phyloP scores from a whole-genome alignment of 371 early-diverging fungal genomes.

The Mucor ambiguus region DNA sequence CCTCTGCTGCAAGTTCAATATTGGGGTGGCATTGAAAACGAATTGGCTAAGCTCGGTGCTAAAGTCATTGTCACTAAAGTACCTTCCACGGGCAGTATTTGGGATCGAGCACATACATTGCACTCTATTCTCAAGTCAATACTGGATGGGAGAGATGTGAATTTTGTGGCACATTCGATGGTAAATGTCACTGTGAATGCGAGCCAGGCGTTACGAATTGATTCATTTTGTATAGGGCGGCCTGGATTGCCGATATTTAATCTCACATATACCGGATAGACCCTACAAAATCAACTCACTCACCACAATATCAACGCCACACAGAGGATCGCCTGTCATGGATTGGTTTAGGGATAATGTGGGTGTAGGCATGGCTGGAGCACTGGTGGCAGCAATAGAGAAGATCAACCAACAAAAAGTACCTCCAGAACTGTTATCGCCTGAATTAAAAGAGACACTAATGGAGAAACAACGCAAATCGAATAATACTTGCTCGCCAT shows the following conservation, averaged over 20 bases:
- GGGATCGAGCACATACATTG: constrained; percentile 78
- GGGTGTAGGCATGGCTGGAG: constrained; percentile 50
- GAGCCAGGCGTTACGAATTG: not conserved
- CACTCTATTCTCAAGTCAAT: constrained; percentile 62
- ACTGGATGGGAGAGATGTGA: constrained; percentile 64
- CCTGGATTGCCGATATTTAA: constrained; percentile 84
- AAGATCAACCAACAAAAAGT: not conserved
- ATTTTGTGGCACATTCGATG: constrained; percentile 93
- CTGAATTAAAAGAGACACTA: not conserved
- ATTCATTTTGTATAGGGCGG: constrained; percentile 62
- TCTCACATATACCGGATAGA: constrained; percentile 70
- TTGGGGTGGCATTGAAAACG: constrained; percentile 87
- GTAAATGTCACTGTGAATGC: constrained; percentile 29
- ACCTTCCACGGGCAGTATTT: constrained; percentile 78
- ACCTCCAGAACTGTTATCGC: constrained; percentile 2
- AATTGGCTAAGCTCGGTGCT: constrained; percentile 79
- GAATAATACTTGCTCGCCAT: not conserved
- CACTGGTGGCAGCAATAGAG: constrained; percentile 4
- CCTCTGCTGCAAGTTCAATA: constrained; percentile 87
- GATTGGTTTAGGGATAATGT: constrained; percentile 87
- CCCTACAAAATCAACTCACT: constrained; percentile 72
- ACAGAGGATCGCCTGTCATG: constrained; percentile 89
- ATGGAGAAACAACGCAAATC: not conserved
- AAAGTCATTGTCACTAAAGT: constrained; percentile 85
- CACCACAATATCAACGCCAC: constrained; percentile 92